These are phyloP conservation scores for Pezizomycotina sp. DNA, from an alignment of 2,329 filamentous ascomycete genomes.

Conservation along the genomic window DNA sequence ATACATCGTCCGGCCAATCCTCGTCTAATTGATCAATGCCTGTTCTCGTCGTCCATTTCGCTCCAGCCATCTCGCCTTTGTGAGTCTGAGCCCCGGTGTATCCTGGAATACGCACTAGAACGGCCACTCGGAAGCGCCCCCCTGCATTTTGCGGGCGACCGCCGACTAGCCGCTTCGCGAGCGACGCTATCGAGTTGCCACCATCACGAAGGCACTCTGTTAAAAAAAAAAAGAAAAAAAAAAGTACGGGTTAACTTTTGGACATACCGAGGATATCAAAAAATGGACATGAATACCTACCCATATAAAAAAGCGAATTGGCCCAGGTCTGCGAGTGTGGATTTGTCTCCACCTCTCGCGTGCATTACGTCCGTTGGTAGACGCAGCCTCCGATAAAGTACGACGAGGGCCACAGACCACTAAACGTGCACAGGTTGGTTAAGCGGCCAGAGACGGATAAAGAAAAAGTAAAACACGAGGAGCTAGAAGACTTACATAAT, in stretches of 20 bases:
- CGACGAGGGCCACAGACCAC: constrained; percentile 36
- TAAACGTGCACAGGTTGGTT: not conserved
- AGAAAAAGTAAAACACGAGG: constrained; percentile 4
- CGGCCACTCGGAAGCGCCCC: too few relatives aligned
- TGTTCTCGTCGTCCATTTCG: constrained; percentile 17
- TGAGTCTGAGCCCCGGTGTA: constrained; percentile 3
- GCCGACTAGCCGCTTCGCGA: too few relatives aligned
- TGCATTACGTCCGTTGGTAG: constrained; percentile 93
- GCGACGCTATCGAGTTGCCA: too few relatives aligned
- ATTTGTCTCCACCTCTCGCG: constrained; percentile 82
- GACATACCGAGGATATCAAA: not conserved
- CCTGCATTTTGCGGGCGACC: too few relatives aligned
- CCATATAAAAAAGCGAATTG: constrained; percentile 65
- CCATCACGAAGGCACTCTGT: too few relatives aligned
- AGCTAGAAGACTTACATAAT: constrained; percentile 54
- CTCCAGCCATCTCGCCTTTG: constrained; percentile 9
- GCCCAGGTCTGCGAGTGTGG: constrained; percentile 92
- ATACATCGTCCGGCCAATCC: constrained; percentile 18
- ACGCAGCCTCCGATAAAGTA: constrained; percentile 87
- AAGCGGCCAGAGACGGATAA: not conserved
- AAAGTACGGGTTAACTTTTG: not conserved
- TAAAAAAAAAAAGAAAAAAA: constrained; percentile 4
- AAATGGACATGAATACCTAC: constrained; percentile 39
- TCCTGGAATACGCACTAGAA: too few relatives aligned
- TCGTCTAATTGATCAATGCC: constrained; percentile 19